These are phyloP conservation scores for Pleurotus sapidus DNA, from an alignment of 768 basidiomycete genomes.

Conservation along the genomic window DNA sequence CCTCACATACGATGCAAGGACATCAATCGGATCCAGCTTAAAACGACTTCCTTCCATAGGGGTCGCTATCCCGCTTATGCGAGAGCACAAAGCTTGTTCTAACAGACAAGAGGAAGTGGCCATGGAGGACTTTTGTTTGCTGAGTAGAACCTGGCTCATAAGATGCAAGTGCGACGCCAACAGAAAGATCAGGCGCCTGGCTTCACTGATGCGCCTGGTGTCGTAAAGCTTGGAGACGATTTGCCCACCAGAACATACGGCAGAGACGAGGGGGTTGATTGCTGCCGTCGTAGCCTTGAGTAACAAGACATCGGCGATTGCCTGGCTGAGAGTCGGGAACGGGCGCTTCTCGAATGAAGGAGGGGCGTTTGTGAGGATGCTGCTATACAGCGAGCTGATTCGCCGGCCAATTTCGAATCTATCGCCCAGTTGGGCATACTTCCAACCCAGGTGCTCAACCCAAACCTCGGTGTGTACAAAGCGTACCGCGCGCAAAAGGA, in stretches of 20 bases:
- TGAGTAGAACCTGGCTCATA: slow-evolving; percentile 57
- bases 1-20: slow-evolving; percentile 65
- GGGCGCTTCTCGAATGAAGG: slow-evolving; percentile 51
- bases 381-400: slow-evolving; percentile 63
- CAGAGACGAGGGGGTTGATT: slow-evolving; percentile 75
- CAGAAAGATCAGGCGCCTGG: slow-evolving; percentile 62
- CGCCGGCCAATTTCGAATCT: slow-evolving; percentile 79
- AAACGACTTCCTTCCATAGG: slow-evolving; percentile 42
- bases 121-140: slow-evolving; percentile 49
- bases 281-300: slow-evolving; percentile 75
- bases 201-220: slow-evolving; percentile 68
- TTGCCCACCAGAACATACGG: slow-evolving; percentile 59
- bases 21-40: slow-evolving; percentile 71
- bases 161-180: slow-evolving; percentile 67
- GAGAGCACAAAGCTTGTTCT: slow-evolving; percentile 73
- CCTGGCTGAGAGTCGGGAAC: slow-evolving; percentile 57
- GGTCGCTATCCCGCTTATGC: slow-evolving; percentile 47
- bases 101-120: slow-evolving; percentile 58
- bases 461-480: slow-evolving; percentile 89
- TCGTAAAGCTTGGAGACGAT: slow-evolving; percentile 58
- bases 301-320: slow-evolving; percentile 69
- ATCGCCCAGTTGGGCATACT: slow-evolving; percentile 77
- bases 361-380: slow-evolving; percentile 62
- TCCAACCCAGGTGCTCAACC: slow-evolving; percentile 85
- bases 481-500: slow-evolving; percentile 69